phyloP scores from a whole-genome alignment of 192 early-diverging fungal genomes.

The Backusella macrospora region DNA sequence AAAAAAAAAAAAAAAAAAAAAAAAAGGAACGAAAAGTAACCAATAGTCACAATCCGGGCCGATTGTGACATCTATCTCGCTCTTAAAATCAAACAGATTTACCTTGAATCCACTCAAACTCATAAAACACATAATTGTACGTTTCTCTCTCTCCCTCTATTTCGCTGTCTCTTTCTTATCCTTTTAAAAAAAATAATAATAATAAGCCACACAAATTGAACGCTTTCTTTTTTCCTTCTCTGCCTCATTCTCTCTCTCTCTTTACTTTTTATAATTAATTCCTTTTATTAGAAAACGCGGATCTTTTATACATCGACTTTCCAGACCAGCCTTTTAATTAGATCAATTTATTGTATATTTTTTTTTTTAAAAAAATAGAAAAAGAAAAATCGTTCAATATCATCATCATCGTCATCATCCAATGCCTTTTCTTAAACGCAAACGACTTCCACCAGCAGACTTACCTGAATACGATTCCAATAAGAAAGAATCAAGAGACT shows the following conservation, averaged over 20 bases:
- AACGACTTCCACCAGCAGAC: slow-evolving; percentile 22
- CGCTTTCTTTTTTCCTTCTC: neutral
- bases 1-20: neutral
- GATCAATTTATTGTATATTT: neutral
- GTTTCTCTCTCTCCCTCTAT: neutral
- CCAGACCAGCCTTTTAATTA: no score
- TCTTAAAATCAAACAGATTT: neutral
- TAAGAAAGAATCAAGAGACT: slow-evolving; percentile 36
- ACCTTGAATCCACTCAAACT: neutral
- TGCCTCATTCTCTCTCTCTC: neutral
- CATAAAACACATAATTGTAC: neutral
- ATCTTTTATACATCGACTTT: neutral
- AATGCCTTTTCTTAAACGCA: slow-evolving; percentile 45
- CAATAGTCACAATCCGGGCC: neutral
- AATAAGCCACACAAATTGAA: no score
- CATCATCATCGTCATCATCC: neutral
- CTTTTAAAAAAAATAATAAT: no score
- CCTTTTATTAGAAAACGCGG: neutral
- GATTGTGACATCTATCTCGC: slow-evolving; percentile 9
- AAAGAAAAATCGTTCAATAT: neutral
- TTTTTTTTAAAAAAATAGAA: neutral
- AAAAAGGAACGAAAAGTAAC: neutral
- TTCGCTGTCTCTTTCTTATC: neutral
- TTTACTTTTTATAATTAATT: neutral
- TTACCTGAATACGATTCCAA: slow-evolving; percentile 24